These are phyloP conservation scores for Rhodotorula glutinis DNA, from an alignment of 1,284 basidiomycete genomes.

Conservation along the genomic window DNA sequence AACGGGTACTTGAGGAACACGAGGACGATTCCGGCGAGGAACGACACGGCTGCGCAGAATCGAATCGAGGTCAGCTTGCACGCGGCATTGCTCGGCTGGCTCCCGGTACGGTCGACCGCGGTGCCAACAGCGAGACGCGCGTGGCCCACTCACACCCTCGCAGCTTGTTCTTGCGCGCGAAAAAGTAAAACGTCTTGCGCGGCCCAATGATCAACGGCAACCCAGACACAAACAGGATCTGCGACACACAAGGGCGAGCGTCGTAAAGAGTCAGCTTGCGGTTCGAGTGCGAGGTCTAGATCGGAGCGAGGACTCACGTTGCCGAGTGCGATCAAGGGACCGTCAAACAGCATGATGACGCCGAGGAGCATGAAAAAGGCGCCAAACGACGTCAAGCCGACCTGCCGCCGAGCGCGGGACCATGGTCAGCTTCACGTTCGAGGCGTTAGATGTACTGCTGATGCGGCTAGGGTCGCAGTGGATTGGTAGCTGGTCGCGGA, in stretches of 20 bases:
- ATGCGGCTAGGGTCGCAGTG: no score
- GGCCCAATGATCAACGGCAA: slow-evolving; percentile 92
- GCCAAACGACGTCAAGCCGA: slow-evolving; percentile 96
- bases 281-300: no score
- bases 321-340: slow-evolving; percentile 90
- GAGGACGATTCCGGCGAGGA: slow-evolving; percentile 80
- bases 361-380: slow-evolving; percentile 94
- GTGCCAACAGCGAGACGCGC: no score
- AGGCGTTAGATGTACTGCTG: no score
- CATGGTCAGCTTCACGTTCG: neutral
- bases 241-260: no score
- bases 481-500: no score
- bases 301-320: slow-evolving; percentile 59
- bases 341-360: slow-evolving; percentile 94
- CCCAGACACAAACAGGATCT: slow-evolving; percentile 89
- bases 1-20: slow-evolving; percentile 92
- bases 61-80: neutral
- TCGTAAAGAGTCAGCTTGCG: no score
- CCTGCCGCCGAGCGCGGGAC: slow-evolving; percentile 51
- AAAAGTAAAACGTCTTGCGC: slow-evolving; percentile 85
- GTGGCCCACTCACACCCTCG: slow-evolving; percentile 69
- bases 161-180: slow-evolving; percentile 91
- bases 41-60: slow-evolving; percentile 62
- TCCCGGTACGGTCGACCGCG: no score
- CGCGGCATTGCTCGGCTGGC: no score